These are phyloP conservation scores for Aegilops tauschii DNA, from an alignment of 176 grass and related monocot genomes.

Conservation along the genomic window DNA sequence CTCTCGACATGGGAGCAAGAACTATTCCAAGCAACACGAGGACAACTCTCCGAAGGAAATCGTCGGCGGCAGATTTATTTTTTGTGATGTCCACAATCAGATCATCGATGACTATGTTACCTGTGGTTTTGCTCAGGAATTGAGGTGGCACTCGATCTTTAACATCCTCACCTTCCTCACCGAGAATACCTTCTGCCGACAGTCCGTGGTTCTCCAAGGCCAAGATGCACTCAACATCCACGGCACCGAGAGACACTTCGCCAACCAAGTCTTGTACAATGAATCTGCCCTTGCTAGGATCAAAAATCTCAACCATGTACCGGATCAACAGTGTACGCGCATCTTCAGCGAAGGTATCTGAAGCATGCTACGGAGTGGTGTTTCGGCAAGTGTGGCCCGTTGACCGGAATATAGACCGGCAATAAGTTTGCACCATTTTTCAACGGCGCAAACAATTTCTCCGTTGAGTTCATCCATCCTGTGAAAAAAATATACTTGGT, in stretches of 20 bases:
- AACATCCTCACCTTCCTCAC: background rate
- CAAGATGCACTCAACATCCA: background rate
- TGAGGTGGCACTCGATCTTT: background rate
- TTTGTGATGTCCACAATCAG: background rate
- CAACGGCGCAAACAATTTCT: too few relatives aligned
- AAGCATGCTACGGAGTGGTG: background rate
- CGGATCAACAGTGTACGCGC: background rate
- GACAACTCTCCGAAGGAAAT: background rate
- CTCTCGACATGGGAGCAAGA: background rate
- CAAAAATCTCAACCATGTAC: background rate
- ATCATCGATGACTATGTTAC: background rate
- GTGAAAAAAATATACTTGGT: background rate
- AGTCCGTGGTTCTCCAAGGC: background rate
- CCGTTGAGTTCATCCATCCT: background rate
- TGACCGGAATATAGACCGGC: background rate
- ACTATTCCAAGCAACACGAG: background rate
- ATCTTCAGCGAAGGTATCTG: background rate
- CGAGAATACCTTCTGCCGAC: background rate
- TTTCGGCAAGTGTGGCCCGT: background rate
- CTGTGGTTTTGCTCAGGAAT: background rate
- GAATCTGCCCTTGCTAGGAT: background rate
- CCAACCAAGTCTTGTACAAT: background rate
- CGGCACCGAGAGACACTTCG: background rate
- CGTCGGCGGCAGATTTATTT: background rate
- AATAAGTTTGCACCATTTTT: background rate